These are phyloP conservation scores for Pilasporangium apinafurcum DNA, from an alignment of 352 stramenopile species.

Conservation along the genomic window DNA sequence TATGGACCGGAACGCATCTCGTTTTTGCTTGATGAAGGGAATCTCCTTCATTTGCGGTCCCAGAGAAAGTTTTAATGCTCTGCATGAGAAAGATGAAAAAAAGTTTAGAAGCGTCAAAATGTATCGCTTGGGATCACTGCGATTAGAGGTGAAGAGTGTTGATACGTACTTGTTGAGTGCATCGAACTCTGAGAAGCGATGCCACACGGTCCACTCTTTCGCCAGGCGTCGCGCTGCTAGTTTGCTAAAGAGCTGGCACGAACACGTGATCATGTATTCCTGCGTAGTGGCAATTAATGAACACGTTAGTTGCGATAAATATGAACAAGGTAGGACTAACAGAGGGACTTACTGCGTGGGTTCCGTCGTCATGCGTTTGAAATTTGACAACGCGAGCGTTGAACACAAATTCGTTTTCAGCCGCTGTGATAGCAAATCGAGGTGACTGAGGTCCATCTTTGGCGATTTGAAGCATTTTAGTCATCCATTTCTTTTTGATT, in stretches of 20 bases:
- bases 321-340: too few species aligned
- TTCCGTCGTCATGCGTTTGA: slow-evolving; percentile 29
- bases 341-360: slow-evolving; percentile 30
- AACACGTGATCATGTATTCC: slow-evolving; percentile 64
- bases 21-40: slow-evolving; percentile 47
- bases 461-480: slow-evolving; percentile 27
- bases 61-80: slow-evolving; percentile 35
- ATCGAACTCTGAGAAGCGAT: slow-evolving; percentile 61
- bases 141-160: too few species aligned
- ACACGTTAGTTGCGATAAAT: neutral
- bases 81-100: slow-evolving; percentile 5
- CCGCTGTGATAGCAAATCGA: slow-evolving; percentile 21
- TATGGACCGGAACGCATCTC: slow-evolving; percentile 38
- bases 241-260: slow-evolving; percentile 49
- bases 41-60: slow-evolving; percentile 33
- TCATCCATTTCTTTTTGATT: slow-evolving; percentile 55
- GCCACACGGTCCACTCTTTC: slow-evolving; percentile 64
- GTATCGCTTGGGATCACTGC: too few species aligned
- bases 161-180: slow-evolving; percentile 35
- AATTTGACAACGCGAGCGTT: slow-evolving; percentile 31
- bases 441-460: slow-evolving; percentile 34
- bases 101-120: neutral
- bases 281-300: slow-evolving; percentile 11
- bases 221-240: slow-evolving; percentile 27
- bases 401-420: slow-evolving; percentile 37